Evolutionary conservation across 139 green algal species (phyloP), one percentile per base, ranked within the genome.

Genomic region (Pseudopediastrum boryanum): DNA sequence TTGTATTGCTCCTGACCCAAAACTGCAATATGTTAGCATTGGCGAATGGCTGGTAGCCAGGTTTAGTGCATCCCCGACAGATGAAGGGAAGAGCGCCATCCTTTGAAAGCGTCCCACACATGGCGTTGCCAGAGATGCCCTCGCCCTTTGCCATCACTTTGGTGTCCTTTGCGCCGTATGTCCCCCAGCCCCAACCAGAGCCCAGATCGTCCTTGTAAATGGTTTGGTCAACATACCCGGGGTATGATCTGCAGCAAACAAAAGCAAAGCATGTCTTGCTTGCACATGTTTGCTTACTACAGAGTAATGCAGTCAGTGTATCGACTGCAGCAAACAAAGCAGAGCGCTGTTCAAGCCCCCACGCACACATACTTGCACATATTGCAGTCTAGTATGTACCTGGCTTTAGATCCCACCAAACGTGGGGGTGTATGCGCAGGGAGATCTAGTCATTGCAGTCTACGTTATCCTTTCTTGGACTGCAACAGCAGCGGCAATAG

Each of bases 41-140:
- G 5, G 51, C 70, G 54, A 78, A 78, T 1, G 70, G 70, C 51
- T 67, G 70, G 70, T 78, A 78, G 33, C 70, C 70, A 1, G 48
- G 19, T 38, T 3, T 33, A 38, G 12, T 78, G 52, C 70, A 78
- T 5, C 51, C 2, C 33, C 70, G 25, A 51, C 69, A 77, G 1
- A 64, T 5, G 35, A 78, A 78, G 5, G 27, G n/a, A 13, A 78
- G 19, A 3, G 70, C 70, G 9, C 70, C 70, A 8, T n/a, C 6
- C 2, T 67, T 19, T 38, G 70, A 78, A 25, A 78, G 50, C 3
- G 51, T 68, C 10, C 36, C 51, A n/a, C 70, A 78, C 4, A 39
- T 36, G 1, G 33, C 51, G 1, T 21, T 46, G 21, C 51, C 36
- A 8, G 21, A 27, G 19, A 78, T 25, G 8, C 70, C 70, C 19